Percentiles rank a stretch among this genome's conserved stretches.
These are phyloP conservation scores for Nephelium lappaceum DNA, from an alignment of 345 rosid species.

Conservation along the genomic window DNA sequence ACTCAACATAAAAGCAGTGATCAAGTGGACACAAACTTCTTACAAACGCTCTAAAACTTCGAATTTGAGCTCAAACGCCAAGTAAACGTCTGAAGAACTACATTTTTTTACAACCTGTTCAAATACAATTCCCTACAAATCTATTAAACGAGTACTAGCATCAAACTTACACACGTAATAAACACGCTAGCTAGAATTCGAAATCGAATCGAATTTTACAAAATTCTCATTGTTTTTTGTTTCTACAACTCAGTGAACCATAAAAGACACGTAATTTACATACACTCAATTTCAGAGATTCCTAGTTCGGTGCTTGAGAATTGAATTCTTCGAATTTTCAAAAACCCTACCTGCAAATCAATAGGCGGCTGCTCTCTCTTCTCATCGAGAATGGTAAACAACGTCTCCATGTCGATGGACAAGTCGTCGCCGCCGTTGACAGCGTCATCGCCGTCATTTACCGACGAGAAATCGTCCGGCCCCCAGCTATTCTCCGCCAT, in stretches of 20 bases:
- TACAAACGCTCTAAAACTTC: neutral
- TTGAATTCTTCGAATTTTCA: slow-evolving; percentile 5
- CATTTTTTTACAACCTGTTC: neutral
- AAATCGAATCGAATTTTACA: neutral
- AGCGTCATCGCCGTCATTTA: slow-evolving; percentile 15
- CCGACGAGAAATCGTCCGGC: slow-evolving; percentile 23
- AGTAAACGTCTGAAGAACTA: neutral
- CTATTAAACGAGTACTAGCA: neutral
- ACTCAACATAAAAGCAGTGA: neutral
- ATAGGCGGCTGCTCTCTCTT: slow-evolving; percentile 26
- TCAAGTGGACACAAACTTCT: neutral
- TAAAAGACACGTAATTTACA: neutral
- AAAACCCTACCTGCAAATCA: slow-evolving; percentile 44
- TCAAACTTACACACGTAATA: neutral
- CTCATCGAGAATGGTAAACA: slow-evolving; percentile 45
- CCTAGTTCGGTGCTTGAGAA: neutral
- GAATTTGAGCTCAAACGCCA: neutral
- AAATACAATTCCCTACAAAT: neutral
- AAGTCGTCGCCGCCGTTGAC: slow-evolving; percentile 28
- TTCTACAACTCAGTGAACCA: neutral
- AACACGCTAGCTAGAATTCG: neutral
- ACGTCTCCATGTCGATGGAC: slow-evolving; percentile 41
- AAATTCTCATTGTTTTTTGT: neutral
- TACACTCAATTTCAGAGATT: neutral
- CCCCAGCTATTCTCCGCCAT: slow-evolving; percentile 40